phyloP scores from a whole-genome alignment of 352 stramenopile species.

The Pythium aristosporum region DNA sequence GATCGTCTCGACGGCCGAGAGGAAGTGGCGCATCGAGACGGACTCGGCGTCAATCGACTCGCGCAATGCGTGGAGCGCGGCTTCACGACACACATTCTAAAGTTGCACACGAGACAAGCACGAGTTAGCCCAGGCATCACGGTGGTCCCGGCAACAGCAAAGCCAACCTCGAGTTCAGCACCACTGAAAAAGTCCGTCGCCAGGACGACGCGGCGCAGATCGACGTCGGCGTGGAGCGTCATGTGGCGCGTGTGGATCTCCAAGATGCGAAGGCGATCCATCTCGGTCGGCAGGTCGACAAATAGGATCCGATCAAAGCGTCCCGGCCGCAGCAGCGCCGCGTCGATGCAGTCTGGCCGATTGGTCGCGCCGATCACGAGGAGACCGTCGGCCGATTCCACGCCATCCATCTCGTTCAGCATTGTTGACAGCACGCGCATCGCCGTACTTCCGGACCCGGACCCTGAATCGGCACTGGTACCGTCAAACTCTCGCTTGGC shows the following conservation, averaged over 20 bases:
- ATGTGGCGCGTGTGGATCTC: conserved; percentile 72
- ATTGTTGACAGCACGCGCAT: conserved; percentile 96
- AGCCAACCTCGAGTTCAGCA: conserved; percentile 81
- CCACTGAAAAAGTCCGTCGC: conserved; percentile 74
- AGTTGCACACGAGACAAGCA: background rate
- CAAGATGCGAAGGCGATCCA: conserved; percentile 67
- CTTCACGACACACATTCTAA: conserved; percentile 87
- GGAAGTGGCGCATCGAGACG: conserved; percentile 66
- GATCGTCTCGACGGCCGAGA: conserved; percentile 43
- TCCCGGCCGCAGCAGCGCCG: conserved; percentile 95
- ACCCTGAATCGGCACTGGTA: conserved; percentile 27
- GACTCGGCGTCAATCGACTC: conserved; percentile 55
- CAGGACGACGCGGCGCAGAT: conserved; percentile 51
- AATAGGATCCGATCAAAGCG: conserved; percentile 96
- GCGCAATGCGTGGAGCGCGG: conserved; percentile 66
- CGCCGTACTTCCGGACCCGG: conserved; percentile 54
- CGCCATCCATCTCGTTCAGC: conserved; percentile 97
- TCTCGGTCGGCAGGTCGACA: conserved; percentile 86
- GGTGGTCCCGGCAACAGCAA: background rate
- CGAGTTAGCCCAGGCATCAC: background rate
- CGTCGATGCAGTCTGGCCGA: conserved; percentile 96
- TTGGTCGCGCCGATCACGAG: conserved; percentile 98
- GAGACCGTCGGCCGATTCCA: conserved; percentile 92
- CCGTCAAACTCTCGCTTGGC: conserved; percentile 74
- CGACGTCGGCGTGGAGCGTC: conserved; percentile 61